Percentiles rank a stretch among this genome's conserved stretches.
These are phyloP conservation scores for Globisporangium canariense DNA, from an alignment of 352 stramenopile genomes.

Conservation along the genomic window DNA sequence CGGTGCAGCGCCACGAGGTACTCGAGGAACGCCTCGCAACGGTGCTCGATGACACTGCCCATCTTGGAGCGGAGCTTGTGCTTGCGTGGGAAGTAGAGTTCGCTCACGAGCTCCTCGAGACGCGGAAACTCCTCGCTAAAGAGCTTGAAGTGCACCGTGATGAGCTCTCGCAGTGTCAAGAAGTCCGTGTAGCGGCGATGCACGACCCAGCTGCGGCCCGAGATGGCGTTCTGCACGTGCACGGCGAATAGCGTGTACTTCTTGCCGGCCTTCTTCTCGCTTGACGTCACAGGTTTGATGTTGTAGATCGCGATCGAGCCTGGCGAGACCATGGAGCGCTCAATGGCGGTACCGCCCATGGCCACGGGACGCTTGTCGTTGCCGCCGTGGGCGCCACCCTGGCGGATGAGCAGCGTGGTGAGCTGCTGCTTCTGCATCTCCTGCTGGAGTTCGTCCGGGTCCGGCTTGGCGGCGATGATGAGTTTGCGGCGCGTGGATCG, in stretches of 20 bases:
- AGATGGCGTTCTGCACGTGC: slow-evolving; percentile 71
- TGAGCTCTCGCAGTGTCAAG: slow-evolving; percentile 45
- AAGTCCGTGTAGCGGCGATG: slow-evolving; percentile 70
- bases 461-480: slow-evolving; percentile 17
- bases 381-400: slow-evolving; percentile 20
- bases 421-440: slow-evolving; percentile 16
- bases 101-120: slow-evolving; percentile 33
- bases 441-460: slow-evolving; percentile 15
- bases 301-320: slow-evolving; percentile 58
- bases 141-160: slow-evolving; percentile 50
- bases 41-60: slow-evolving; percentile 55
- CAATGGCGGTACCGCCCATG: slow-evolving; percentile 61
- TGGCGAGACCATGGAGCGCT: slow-evolving; percentile 59
- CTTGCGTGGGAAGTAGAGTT: slow-evolving; percentile 73
- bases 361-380: slow-evolving; percentile 37
- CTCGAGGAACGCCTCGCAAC: slow-evolving; percentile 60
- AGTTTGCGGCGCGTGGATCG: slow-evolving; percentile 18
- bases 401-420: slow-evolving; percentile 42
- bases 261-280: slow-evolving; percentile 27
- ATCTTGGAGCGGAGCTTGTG: slow-evolving; percentile 56
- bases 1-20: slow-evolving; percentile 60
- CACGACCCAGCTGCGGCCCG: slow-evolving; percentile 66
- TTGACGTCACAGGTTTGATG: slow-evolving; percentile 43
- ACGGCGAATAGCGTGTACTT: slow-evolving; percentile 58
- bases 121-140: slow-evolving; percentile 52